Evolutionary conservation across 306 rosid species (phyloP).

Genomic region (Cicer chorassanicum): DNA sequence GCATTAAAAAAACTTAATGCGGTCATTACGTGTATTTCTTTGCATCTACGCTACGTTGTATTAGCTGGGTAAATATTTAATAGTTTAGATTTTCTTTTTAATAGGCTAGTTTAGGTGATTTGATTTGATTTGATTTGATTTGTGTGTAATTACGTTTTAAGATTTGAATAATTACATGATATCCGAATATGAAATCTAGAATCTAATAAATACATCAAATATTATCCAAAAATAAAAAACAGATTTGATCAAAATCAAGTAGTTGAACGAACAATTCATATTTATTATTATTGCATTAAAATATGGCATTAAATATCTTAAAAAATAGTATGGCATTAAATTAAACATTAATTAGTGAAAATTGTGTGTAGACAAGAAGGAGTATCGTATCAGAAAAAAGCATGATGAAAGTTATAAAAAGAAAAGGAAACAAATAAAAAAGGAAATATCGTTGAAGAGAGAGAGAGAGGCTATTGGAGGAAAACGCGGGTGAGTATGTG

Average conservation of each 20-base stretch:
- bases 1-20: neutral
- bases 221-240: neutral
- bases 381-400: conserved; percentile 6
- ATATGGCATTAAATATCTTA: neutral
- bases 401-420: conserved; percentile 40
- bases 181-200: neutral
- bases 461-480: conserved; percentile 26
- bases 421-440: neutral
- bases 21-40: neutral
- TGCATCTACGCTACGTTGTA: conserved; percentile 13
- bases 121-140: neutral
- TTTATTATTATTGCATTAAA: neutral
- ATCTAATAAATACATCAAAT: neutral
- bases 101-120: neutral
- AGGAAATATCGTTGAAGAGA: neutral
- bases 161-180: neutral
- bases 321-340: too few relatives aligned
- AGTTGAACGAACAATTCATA: neutral
- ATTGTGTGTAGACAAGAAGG: conserved; percentile 8
- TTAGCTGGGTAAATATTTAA: neutral
- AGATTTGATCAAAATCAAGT: neutral
- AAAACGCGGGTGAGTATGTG: conserved; percentile 46
- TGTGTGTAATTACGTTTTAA: neutral
- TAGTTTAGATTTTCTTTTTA: neutral
- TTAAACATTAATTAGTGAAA: neutral